Evolutionary conservation across 2,329 filamentous ascomycete genomes (phyloP).

Genomic region (Eutypella sp.): DNA sequence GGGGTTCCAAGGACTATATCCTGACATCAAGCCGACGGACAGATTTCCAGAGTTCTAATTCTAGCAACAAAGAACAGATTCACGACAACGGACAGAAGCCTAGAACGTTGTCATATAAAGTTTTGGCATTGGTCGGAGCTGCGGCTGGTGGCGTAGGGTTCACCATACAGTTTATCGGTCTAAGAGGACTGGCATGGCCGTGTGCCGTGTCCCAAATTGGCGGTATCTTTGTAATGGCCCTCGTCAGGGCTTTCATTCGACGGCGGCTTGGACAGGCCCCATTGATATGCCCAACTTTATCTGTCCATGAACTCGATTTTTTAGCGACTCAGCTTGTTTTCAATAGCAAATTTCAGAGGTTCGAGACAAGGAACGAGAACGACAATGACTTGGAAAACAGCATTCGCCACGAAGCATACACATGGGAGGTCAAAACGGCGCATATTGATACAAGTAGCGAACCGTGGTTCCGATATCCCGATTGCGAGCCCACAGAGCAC

Average conservation of each 20-base stretch:
- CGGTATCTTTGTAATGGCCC: constrained; percentile 1
- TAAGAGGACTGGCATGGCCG: constrained; percentile 2
- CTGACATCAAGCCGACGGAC: constrained; percentile 3
- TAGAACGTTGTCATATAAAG: not conserved
- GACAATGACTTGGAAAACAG: not conserved
- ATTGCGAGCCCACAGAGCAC: too few species aligned
- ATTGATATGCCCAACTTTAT: not conserved
- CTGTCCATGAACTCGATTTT: not conserved
- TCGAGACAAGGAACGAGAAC: not conserved
- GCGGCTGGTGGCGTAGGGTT: not conserved
- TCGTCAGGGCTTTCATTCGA: constrained; percentile 1
- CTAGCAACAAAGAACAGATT: not conserved
- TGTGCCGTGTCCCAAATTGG: constrained; percentile 2
- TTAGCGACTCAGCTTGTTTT: not conserved
- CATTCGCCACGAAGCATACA: not conserved
- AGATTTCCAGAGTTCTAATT: not conserved
- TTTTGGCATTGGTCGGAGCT: not conserved
- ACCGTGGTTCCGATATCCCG: too few species aligned
- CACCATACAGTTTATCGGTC: constrained; percentile 1
- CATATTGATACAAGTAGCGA: too few species aligned
- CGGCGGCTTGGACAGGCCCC: constrained; percentile 1
- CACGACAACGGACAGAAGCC: not conserved
- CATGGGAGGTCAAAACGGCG: not conserved
- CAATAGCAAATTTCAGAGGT: not conserved
- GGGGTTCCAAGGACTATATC: constrained; percentile 1